Percentiles rank a stretch among this genome's conserved stretches.
These are phyloP conservation scores for Aristolochia fimbriata DNA, from an alignment of 164 flowering plant genomes.

Conservation along the genomic window DNA sequence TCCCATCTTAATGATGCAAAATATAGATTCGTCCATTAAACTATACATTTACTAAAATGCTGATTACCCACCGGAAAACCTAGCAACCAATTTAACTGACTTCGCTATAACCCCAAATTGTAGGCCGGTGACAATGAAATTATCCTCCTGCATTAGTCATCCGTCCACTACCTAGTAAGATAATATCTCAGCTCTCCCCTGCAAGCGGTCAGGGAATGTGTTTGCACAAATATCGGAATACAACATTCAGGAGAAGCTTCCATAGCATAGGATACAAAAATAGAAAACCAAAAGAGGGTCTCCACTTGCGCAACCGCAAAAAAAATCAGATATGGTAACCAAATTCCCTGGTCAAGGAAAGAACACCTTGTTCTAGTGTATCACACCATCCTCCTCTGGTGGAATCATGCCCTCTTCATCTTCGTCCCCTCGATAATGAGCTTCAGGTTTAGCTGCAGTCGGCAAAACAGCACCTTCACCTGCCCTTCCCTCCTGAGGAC, in stretches of 20 bases:
- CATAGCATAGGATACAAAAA: not conserved
- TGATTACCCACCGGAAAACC: not conserved
- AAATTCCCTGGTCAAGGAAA: not conserved
- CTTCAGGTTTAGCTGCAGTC: not conserved
- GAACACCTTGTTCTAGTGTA: not conserved
- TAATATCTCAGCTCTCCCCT: not conserved
- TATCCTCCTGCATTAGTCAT: too few species aligned
- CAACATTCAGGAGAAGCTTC: not conserved
- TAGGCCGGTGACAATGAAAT: too few species aligned
- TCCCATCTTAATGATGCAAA: not conserved
- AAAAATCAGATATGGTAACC: not conserved
- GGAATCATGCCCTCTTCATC: constrained; percentile 49
- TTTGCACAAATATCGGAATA: not conserved
- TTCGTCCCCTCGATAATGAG: constrained; percentile 19
- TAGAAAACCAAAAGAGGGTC: not conserved
- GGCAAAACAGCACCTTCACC: not conserved
- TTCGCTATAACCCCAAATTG: not conserved
- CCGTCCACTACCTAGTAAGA: too few species aligned
- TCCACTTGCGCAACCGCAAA: not conserved
- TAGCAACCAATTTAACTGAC: not conserved
- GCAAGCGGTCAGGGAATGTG: not conserved
- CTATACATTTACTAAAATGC: not conserved
- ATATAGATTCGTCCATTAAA: not conserved
- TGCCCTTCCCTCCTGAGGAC: not conserved
- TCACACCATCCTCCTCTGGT: constrained; percentile 21